Evolutionary conservation across 2,329 filamentous ascomycete species (phyloP), one percentile per base, ranked within the genome.

Genomic region (Herpotrichia juniperi): DNA sequence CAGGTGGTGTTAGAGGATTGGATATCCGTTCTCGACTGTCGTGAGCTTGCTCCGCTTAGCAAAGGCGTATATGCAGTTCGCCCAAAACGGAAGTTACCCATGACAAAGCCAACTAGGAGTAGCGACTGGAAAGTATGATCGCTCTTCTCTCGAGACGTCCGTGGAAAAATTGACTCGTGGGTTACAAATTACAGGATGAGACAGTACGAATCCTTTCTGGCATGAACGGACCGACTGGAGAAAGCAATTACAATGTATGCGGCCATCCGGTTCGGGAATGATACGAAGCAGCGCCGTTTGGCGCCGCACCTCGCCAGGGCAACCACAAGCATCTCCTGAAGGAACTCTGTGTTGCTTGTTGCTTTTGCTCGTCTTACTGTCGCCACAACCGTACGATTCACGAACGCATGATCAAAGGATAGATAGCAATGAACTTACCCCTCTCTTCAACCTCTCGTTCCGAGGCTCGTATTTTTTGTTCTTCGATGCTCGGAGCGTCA

Each of bases 401-500:
- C 44, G 42, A 50, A 56, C 42, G 46, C 47, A 51, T 46, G 48
- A 54, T 49, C 30, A 54, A 49, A 56, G 17, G 50, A 54, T 11
- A 55, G 50, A 54, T 11, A 55, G 26, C 48, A 42, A 30, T 53
- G 34, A 31, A 63, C 74, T 72, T 88, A 76, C 88, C 87, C 72
- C 87, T 85, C 49, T 83, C 81, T 58, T 82, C 78, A 58, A 96
- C 80, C 67, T 96, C 91, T 50, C 84, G 83, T 59, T 87, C 81
- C 35, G 87, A 82, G 32, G 87, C 87, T 14, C 83, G 81, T 51
- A 89, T 78, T 71, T 90, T 90, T 57, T 90, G 83, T 69, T 90
- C 81, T 70, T 92, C 87, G 19, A 89, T 83, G 54, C 81, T 85
- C 16, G 89, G 86, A 7, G 92, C 91, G 63, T 88, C 82, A 11